These are phyloP conservation scores for Tylopilus cervinicoccineus DNA, from an alignment of 768 basidiomycete species.

Conservation along the genomic window DNA sequence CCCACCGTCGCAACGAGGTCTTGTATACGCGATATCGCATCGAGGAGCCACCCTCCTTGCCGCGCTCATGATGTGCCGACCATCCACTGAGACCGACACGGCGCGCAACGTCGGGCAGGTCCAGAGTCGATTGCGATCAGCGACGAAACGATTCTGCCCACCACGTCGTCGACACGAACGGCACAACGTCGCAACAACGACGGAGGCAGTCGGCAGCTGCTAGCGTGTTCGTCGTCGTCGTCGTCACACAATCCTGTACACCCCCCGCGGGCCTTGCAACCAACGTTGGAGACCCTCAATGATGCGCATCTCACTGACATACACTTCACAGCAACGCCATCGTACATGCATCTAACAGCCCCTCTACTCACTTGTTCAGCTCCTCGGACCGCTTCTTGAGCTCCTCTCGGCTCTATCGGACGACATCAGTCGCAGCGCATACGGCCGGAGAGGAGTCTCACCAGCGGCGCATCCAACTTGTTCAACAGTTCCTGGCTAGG, in stretches of 20 bases:
- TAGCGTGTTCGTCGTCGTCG: too few relatives aligned
- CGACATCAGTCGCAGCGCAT: background rate
- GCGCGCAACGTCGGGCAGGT: background rate
- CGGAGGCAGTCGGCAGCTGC: background rate
- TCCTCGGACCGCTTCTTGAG: slow-evolving; percentile 43
- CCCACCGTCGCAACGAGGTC: slow-evolving; percentile 1
- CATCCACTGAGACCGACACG: background rate
- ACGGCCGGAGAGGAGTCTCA: slow-evolving; percentile 20
- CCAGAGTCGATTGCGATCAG: background rate
- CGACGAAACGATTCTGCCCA: too few relatives aligned
- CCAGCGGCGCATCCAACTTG: slow-evolving; percentile 46
- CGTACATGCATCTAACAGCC: background rate
- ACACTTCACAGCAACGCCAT: background rate
- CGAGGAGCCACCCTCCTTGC: background rate
- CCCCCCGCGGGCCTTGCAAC: too few relatives aligned
- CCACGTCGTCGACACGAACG: background rate
- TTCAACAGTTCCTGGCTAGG: slow-evolving; percentile 42
- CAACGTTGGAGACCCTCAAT: too few relatives aligned
- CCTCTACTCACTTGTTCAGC: slow-evolving; percentile 35
- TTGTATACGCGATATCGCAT: slow-evolving; percentile 3
- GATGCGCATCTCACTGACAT: too few relatives aligned
- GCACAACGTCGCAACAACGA: background rate
- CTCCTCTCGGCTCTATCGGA: slow-evolving; percentile 47
- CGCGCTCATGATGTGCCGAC: background rate
- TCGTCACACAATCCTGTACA: too few relatives aligned